phyloP scores from a whole-genome alignment of 495 filamentous ascomycete genomes.

The Penicillium steckii region DNA sequence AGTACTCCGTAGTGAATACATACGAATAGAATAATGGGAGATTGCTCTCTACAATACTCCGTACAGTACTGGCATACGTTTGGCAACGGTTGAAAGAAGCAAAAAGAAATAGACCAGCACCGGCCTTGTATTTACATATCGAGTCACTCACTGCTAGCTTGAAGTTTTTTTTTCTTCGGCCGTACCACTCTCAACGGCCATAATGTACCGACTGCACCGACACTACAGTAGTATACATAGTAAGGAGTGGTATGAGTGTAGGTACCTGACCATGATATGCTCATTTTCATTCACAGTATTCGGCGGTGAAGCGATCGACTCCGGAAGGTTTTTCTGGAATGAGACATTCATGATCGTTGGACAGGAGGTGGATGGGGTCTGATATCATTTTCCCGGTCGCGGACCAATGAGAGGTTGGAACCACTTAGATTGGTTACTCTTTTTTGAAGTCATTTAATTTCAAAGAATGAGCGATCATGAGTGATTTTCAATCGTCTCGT shows the following conservation, averaged over 20 bases:
- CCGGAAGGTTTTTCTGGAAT: not conserved
- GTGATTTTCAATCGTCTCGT: no score
- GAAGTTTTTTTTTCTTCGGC: no score
- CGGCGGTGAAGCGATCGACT: not conserved
- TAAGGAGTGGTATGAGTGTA: no score
- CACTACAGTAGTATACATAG: no score
- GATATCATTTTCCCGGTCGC: not conserved
- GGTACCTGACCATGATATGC: no score
- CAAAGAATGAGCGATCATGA: no score
- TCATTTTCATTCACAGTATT: no score
- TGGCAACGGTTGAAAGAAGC: not conserved
- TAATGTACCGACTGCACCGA: not conserved
- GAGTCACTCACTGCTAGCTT: no score
- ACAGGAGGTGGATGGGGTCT: not conserved
- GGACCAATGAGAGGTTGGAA: not conserved
- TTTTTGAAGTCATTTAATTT: not conserved
- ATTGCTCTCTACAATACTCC: no score
- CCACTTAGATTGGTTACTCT: not conserved
- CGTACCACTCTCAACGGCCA: not conserved
- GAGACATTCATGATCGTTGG: not conserved
- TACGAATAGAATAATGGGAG: no score
- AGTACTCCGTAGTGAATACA: no score
- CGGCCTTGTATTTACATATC: not conserved
- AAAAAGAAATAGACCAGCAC: not conserved
- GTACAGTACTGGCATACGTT: no score